Evolutionary conservation across 2,329 filamentous ascomycete species (phyloP).

Genomic region (Aspergillus spinulosporus): DNA sequence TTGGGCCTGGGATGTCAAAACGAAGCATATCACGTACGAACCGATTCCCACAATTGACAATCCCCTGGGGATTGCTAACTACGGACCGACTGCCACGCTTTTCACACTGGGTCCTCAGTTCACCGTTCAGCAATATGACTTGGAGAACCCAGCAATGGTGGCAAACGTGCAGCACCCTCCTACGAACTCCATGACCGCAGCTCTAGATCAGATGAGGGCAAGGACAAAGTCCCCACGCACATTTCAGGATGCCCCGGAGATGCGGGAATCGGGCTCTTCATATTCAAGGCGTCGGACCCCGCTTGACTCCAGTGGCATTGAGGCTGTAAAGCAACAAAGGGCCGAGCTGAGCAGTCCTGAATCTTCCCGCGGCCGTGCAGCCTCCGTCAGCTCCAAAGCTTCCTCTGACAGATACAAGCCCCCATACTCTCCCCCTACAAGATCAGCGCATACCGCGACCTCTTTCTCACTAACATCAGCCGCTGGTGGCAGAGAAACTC

Average conservation of each 20-base stretch:
- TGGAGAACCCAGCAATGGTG: conserved; percentile 82
- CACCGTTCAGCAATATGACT: conserved; percentile 91
- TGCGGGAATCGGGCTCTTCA: conserved; percentile 68
- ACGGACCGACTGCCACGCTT: conserved; percentile 84
- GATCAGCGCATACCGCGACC: conserved; percentile 46
- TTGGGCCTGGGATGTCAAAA: conserved; percentile 93
- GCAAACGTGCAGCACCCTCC: conserved; percentile 85
- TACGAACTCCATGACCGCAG: conserved; percentile 73
- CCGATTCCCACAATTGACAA: conserved; percentile 80
- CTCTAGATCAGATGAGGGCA: conserved; percentile 64
- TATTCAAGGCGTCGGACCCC: conserved; percentile 73
- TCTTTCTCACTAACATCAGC: conserved; percentile 47
- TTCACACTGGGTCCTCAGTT: conserved; percentile 91
- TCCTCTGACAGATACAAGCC: conserved; percentile 49
- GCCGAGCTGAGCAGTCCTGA: conserved; percentile 70
- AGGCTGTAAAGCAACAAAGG: conserved; percentile 61
- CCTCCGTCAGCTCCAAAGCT: conserved; percentile 62
- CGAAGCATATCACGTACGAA: conserved; percentile 93
- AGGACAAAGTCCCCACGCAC: conserved; percentile 32
- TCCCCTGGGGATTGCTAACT: conserved; percentile 81
- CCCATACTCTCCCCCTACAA: conserved; percentile 43
- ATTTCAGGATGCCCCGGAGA: conserved; percentile 47
- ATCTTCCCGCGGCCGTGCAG: conserved; percentile 57
- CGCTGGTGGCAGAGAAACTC: conserved; percentile 33
- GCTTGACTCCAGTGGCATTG: conserved; percentile 65